Evolutionary conservation across 495 filamentous ascomycete species (phyloP).

Genomic region (Jackrogersella minutella): DNA sequence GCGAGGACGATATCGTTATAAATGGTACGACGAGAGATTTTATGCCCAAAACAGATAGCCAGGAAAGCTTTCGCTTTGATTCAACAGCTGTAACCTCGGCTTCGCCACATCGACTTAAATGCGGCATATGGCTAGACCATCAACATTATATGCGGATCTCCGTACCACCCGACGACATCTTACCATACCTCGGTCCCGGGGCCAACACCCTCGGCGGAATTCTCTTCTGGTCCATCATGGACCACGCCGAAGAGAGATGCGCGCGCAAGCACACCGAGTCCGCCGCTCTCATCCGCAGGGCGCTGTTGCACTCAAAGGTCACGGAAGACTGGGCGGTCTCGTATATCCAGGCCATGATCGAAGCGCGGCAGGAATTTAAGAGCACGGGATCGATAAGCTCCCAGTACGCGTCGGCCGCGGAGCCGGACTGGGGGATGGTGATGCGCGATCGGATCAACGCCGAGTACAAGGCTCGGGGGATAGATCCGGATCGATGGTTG

Average conservation of each 20-base stretch:
- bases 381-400: constrained; percentile 9
- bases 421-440: not conserved
- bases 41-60: not conserved
- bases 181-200: constrained; percentile 13
- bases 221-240: constrained; percentile 24
- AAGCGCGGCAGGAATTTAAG: constrained; percentile 22
- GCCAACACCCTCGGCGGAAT: constrained; percentile 20
- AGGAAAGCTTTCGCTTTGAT: not conserved
- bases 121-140: constrained; percentile 23
- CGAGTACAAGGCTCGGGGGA: constrained; percentile 7
- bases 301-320: constrained; percentile 7
- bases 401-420: constrained; percentile 4
- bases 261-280: not conserved
- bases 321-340: constrained; percentile 9
- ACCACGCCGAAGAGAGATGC: constrained; percentile 11
- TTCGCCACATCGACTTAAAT: constrained; percentile 13
- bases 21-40: constrained; percentile 1
- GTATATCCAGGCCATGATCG: constrained; percentile 26
- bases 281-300: not conserved
- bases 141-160: constrained; percentile 23
- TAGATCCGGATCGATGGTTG: constrained; percentile 8
- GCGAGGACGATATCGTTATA: constrained; percentile 16
- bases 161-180: constrained; percentile 22
- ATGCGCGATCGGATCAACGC: not conserved
- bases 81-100: not conserved